phyloP scores from a whole-genome alignment of 768 basidiomycete genomes.

The Leccinum aurantiacum region DNA sequence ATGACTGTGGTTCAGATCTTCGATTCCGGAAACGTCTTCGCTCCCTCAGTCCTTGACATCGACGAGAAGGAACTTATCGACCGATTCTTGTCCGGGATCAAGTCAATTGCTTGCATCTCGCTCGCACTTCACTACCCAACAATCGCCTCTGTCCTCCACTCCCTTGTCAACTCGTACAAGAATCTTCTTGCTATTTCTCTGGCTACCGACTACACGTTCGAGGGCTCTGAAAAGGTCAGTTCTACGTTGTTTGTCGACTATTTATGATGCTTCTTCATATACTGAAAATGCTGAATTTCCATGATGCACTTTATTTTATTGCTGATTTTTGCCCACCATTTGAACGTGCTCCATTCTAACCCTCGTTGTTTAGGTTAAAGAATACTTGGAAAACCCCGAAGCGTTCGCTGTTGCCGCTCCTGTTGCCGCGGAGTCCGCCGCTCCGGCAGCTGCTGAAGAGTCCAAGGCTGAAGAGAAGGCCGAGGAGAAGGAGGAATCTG shows the following conservation, averaged over 20 bases:
- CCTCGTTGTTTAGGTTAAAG: slow-evolving; percentile 68
- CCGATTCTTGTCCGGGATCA: slow-evolving; percentile 91
- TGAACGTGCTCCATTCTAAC: slow-evolving; percentile 5
- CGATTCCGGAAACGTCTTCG: slow-evolving; percentile 90
- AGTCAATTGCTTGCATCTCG: slow-evolving; percentile 94
- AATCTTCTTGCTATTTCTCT: slow-evolving; percentile 90
- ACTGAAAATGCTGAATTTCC: slow-evolving; percentile 85
- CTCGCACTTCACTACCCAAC: slow-evolving; percentile 97
- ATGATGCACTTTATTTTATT: slow-evolving; percentile 37
- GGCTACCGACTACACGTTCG: slow-evolving; percentile 92
- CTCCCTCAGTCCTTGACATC: slow-evolving; percentile 87
- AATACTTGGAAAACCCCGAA: slow-evolving; percentile 95
- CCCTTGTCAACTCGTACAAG: slow-evolving; percentile 99
- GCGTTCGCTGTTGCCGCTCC: slow-evolving; percentile 89
- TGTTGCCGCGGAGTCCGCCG: slow-evolving; percentile 49
- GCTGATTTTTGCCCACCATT: slow-evolving; percentile 26
- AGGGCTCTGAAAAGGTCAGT: slow-evolving; percentile 87
- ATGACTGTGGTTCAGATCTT: slow-evolving; percentile 98
- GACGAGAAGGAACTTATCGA: slow-evolving; percentile 89
- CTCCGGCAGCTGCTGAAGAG: slow-evolving; percentile 57
- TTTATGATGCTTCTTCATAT: slow-evolving; percentile 48
- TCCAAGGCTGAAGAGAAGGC: slow-evolving; percentile 69
- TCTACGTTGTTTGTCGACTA: slow-evolving; percentile 3
- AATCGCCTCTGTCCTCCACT: slow-evolving; percentile 89
- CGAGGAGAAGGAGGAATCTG: slow-evolving; percentile 83